phyloP scores from a whole-genome alignment of 257 asterid genomes.

The Nicotiana otophora region DNA sequence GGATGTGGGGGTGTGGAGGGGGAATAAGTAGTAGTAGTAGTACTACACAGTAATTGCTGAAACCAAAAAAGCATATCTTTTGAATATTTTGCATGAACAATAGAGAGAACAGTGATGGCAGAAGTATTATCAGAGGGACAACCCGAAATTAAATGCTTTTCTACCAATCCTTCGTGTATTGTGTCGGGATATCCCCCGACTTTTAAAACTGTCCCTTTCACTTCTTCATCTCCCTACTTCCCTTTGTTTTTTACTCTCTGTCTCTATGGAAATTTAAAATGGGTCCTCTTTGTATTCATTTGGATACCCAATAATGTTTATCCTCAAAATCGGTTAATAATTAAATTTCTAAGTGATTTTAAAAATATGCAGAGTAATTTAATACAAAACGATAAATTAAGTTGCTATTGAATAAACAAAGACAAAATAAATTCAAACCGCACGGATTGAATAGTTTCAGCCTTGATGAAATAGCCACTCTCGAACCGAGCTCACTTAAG shows the following conservation, averaged over 20 bases:
- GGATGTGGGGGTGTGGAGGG: constrained; percentile 11
- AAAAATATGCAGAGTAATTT: too few species aligned
- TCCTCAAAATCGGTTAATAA: too few species aligned
- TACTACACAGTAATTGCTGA: not conserved
- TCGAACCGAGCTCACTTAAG: too few species aligned
- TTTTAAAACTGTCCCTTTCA: constrained; percentile 64
- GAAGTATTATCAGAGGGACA: constrained; percentile 61
- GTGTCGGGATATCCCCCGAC: constrained; percentile 83
- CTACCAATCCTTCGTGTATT: constrained; percentile 35
- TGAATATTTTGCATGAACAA: not conserved
- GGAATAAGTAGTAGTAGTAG: not conserved
- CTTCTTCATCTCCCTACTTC: constrained; percentile 29
- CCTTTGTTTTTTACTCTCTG: not conserved
- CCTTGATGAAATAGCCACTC: too few species aligned
- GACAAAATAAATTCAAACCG: too few species aligned
- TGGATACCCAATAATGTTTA: too few species aligned
- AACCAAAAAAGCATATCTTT: not conserved
- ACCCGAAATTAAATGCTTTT: constrained; percentile 82
- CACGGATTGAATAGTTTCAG: too few species aligned
- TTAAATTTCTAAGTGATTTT: too few species aligned
- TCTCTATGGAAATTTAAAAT: not conserved
- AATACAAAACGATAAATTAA: too few species aligned
- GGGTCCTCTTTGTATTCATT: not conserved
- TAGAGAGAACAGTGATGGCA: constrained; percentile 3
- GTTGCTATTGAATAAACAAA: too few species aligned